Evolutionary conservation across 768 basidiomycete species (phyloP).

Genomic region (Termitomyces sp.): DNA sequence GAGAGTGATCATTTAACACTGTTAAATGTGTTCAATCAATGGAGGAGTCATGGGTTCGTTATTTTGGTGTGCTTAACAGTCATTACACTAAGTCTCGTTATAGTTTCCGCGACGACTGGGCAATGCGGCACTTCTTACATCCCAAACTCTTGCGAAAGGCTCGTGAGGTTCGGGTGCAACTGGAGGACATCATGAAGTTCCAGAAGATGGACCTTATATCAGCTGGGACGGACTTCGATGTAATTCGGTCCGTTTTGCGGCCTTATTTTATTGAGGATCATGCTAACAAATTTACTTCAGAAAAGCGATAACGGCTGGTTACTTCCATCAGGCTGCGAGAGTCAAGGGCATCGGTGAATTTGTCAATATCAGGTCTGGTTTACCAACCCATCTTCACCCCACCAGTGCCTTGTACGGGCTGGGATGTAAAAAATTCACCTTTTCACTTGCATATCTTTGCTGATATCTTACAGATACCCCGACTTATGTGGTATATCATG

Average conservation of each 20-base stretch:
- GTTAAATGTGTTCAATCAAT: constrained; percentile 95
- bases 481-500: constrained; percentile 96
- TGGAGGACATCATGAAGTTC: constrained; percentile 99
- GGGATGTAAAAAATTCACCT: constrained; percentile 64
- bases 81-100: constrained; percentile 6
- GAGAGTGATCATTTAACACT: constrained; percentile 97
- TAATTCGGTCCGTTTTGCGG: constrained; percentile 51
- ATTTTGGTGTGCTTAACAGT: neutral
- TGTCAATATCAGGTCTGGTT: constrained; percentile 91
- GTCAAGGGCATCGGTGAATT: constrained; percentile 99
- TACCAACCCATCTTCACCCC: constrained; percentile 95
- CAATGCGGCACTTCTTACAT: constrained; percentile 92
- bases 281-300: constrained; percentile 34
- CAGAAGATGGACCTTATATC: constrained; percentile 95
- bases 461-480: constrained; percentile 69
- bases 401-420: constrained; percentile 96
- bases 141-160: constrained; percentile 95
- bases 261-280: too few species aligned
- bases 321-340: constrained; percentile 97
- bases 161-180: constrained; percentile 90
- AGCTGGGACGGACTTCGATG: constrained; percentile 92
- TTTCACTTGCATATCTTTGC: constrained; percentile 4
- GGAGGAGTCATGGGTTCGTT: constrained; percentile 91
- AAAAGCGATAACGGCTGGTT: constrained; percentile 96
- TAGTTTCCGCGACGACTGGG: constrained; percentile 94